Evolutionary conservation across 2,329 filamentous ascomycete species (phyloP), one percentile per base, ranked within the genome.

Genomic region (Gnomoniopsis smithogilvyi): DNA sequence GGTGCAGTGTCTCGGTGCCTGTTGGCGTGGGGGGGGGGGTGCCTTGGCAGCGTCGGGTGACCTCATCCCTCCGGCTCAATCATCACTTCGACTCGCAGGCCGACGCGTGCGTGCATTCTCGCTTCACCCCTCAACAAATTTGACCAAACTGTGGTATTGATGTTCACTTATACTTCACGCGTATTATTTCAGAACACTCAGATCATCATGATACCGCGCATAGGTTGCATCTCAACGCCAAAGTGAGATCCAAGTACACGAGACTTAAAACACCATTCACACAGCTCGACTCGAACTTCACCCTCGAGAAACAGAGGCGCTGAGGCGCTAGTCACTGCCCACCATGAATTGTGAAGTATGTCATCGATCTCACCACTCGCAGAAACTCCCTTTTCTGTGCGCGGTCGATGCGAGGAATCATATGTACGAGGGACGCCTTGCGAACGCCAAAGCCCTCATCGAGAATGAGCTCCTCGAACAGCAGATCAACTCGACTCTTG

Each of bases 291-390:
- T 30, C 17, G 24, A 8, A 12, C 17, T n/a, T 33, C 22, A 10
- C 30, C 43, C 15, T 47, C 30, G 30, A 30, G 3, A 47, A n/a
- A 26, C 11, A 41, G 7, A 49, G 15, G 30, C 19, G 19, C 43
- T 14, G 10, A 14, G 14, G 30, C 10, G 30, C 34, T 24, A 21
- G 22, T 21, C 14, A 24, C 43, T 48, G 47, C 24, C 50, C 72
- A 75, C 69, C 61, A 90, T 91, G 86, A 84, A 83, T 69, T 92
- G 89, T 76, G 81, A 86, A 70, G 83, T 90, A 71, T 92, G 89
- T 72, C 76, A 78, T 71, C 78, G 83, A 67, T 71, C 75, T 67
- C 77, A 83, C 72, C 78, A 82, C 63, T 66, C 78, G n/a, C 75
- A 78, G 64, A 81, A 77, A 67, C 72, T 86, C 56, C 84, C 84